phyloP scores from a whole-genome alignment of 2,329 filamentous ascomycete genomes.

The Beauveria pseudobassiana region DNA sequence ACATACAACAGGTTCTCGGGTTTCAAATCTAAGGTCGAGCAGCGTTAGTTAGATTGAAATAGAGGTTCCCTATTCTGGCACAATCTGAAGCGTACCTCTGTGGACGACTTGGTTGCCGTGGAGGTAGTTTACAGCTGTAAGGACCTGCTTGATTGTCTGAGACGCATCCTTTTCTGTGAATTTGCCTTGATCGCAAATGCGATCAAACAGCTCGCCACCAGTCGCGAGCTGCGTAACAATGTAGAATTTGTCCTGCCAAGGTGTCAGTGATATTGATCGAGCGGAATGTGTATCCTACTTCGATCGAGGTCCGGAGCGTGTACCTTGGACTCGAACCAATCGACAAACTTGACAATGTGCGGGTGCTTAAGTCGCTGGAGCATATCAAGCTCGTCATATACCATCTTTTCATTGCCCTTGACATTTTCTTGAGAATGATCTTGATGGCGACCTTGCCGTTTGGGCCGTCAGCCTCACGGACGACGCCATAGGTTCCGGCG shows the following conservation, averaged over 20 bases:
- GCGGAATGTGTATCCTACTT: not conserved
- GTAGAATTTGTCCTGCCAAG: constrained; percentile 88
- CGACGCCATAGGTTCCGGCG: constrained; percentile 96
- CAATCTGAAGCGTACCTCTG: constrained; percentile 52
- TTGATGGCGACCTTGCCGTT: constrained; percentile 88
- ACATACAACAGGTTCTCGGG: constrained; percentile 96
- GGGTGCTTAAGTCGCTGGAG: constrained; percentile 85
- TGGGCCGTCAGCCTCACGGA: constrained; percentile 84
- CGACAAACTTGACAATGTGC: constrained; percentile 93
- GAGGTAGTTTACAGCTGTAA: constrained; percentile 88
- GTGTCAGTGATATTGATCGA: not conserved
- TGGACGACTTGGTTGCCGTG: constrained; percentile 94
- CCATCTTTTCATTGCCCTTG: constrained; percentile 96
- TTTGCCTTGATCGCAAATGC: constrained; percentile 95
- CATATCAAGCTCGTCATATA: constrained; percentile 94
- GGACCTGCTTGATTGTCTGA: constrained; percentile 88
- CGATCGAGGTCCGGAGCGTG: constrained; percentile 21
- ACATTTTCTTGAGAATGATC: constrained; percentile 99
- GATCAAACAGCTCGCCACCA: constrained; percentile 93
- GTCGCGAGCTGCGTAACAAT: constrained; percentile 96
- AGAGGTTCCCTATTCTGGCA: not conserved
- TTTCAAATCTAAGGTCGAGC: constrained; percentile 66
- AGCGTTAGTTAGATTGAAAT: not conserved
- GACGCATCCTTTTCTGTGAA: constrained; percentile 98
- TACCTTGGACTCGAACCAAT: constrained; percentile 98